Base-by-base conservation (phyloP, 78 protist species). In the Isochrysis galbana region DNA sequence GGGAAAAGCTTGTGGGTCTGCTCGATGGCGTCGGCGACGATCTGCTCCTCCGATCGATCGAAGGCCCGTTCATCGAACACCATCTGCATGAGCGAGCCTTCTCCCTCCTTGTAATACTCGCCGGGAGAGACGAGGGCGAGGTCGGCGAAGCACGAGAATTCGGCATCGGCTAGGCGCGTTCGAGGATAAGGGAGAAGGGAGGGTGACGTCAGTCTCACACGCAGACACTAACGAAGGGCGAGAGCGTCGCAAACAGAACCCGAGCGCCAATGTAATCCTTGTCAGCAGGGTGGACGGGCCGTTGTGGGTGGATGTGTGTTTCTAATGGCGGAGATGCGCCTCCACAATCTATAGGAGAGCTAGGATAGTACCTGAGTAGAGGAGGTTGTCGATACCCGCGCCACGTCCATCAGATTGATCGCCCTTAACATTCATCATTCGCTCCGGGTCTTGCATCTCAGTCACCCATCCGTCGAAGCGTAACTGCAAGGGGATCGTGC, bases 61-160 rank as follows among this genome's bases (percentile, higher is more conserved):
- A 55, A 1, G 46, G 87, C 80, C 36, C 55, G 91, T 55, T 19
- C 34, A 44, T 69, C 86, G 82, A 91, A n/a, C 36, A 91, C 93
- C 46, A n/a, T 26, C 93, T 91, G 93, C 44, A 91, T 48, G 34
- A 91, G 90, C 7, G 83, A 54, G 61, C 93, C 93, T 80, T 91
- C 90, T 10, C 93, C 90, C 61, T 48, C 67, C 90, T 82, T 78
- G 90, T 91, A 91, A 82, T 91, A 91, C 38, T 82, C 90, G 90
- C 42, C 78, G 1, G 93, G 93, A 26, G 67, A 39, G 61, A 55
- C 42, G 42, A 91, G 48, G 77, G 93, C 93, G 29, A 91, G 89
- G 90, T 91, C 93, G 61, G 93, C 93, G 82, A 91, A 91, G 90
- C 93, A 91, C 46, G 93, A 91, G 90, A 91, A 91, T 42, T 91